Base-by-base conservation (phyloP, 2,329 filamentous ascomycete genomes). In the Ramularia collo-cygni region DNA sequence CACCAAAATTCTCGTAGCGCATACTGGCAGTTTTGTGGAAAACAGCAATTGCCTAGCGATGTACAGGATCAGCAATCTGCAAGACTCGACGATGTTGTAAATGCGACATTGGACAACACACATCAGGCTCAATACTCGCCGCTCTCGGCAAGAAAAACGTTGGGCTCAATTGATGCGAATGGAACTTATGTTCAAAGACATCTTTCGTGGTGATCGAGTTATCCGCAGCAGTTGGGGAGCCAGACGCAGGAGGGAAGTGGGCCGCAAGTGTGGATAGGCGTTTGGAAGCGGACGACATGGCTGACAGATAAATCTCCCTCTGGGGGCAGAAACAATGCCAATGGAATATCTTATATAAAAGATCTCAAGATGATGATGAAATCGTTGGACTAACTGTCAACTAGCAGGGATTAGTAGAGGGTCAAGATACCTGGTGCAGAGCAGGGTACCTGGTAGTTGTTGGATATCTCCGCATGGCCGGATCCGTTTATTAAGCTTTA, bases 81-180 rank as follows among this genome's bases (percentile, higher is more conserved):
- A n/a, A n/a, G n/a, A n/a, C n/a, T n/a, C n/a, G n/a, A n/a, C n/a
- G n/a, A n/a, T n/a, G n/a, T n/a, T n/a, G n/a, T n/a, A n/a, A n/a
- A n/a, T n/a, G n/a, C n/a, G n/a, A n/a, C n/a, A n/a, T n/a, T n/a
- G n/a, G n/a, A n/a, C n/a, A n/a, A n/a, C 37, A 14, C 42, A 45
- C 76, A 58, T 90, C 72, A 4, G 90, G 90, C 64, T 96, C 90
- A 56, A 96, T 92, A 31, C 77, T 72, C 7, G 89, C 89, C 14
- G 90, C 88, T 37, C 90, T 81, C 49, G 86, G 84, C 13, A 95
- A 69, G 62, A 95, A 95, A 63, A 80, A 81, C 1, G 89, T 95
- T 0, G 90, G 90, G 2, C 86, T 89, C 17, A 96, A 76, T n/a
- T 82, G 78, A 64, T 90, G 85, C 55, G 84, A 75, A 62, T 87